A percentile compares a stretch with the other conserved stretches of the same genome.
These are phyloP conservation scores for Daldinia concentrica DNA, from an alignment of 495 filamentous ascomycete genomes.

Conservation along the genomic window DNA sequence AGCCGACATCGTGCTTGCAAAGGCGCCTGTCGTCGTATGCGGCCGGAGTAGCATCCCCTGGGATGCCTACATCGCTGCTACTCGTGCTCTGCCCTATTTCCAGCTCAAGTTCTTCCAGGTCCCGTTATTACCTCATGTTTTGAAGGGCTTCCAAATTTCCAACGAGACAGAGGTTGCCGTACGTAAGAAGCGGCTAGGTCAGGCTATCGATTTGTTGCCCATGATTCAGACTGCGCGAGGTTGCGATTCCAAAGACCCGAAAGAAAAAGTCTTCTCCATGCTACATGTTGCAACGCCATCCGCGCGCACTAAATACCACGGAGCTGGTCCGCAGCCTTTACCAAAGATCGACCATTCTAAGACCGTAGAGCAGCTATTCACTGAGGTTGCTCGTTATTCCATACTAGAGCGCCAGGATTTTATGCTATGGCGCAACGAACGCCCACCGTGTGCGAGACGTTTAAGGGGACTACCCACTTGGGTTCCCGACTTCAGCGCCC, in stretches of 20 bases:
- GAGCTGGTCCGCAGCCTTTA: conserved; percentile 28
- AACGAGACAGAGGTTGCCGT: conserved; percentile 31
- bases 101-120: conserved; percentile 30
- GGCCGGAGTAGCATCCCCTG: conserved; percentile 39
- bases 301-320: conserved; percentile 9
- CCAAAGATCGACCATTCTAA: conserved; percentile 37
- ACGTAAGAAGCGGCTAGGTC: conserved; percentile 20
- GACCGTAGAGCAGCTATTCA: conserved; percentile 26
- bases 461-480: conserved; percentile 36
- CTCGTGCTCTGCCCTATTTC: conserved; percentile 32
- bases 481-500: conserved; percentile 40
- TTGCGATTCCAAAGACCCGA: conserved; percentile 26
- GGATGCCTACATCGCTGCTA: conserved; percentile 25
- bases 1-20: conserved; percentile 37
- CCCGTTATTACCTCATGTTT: conserved; percentile 16
- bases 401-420: conserved; percentile 37
- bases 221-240: conserved; percentile 37
- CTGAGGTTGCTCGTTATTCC: conserved; percentile 27
- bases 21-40: conserved; percentile 27
- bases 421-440: conserved; percentile 26
- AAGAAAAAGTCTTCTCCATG: conserved; percentile 38
- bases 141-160: conserved; percentile 14
- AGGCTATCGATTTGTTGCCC: conserved; percentile 35
- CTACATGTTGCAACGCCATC: conserved; percentile 32
- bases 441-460: conserved; percentile 27